phyloP scores from a whole-genome alignment of 768 basidiomycete species.

The Lentinula raphanica region DNA sequence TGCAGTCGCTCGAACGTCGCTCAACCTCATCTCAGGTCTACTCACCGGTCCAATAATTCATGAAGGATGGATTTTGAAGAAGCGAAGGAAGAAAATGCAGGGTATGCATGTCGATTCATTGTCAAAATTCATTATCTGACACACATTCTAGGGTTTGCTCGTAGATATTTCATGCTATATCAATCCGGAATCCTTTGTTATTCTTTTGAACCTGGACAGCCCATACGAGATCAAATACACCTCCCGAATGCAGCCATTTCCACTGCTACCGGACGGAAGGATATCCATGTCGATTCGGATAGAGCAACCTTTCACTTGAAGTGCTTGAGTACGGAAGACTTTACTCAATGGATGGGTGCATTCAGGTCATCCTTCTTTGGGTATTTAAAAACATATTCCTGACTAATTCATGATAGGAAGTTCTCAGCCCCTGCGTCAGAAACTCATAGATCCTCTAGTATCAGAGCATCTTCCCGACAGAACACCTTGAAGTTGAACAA shows the following conservation, averaged over 20 bases:
- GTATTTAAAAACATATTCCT: not conserved
- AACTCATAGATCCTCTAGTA: slow-evolving; percentile 36
- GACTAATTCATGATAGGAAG: slow-evolving; percentile 35
- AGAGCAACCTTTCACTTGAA: slow-evolving; percentile 80
- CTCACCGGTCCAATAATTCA: slow-evolving; percentile 29
- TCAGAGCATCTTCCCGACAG: slow-evolving; percentile 36
- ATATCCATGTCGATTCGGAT: slow-evolving; percentile 76
- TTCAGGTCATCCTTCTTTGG: slow-evolving; percentile 49
- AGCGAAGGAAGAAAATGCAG: slow-evolving; percentile 85
- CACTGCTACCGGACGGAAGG: slow-evolving; percentile 64
- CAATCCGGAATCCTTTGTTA: slow-evolving; percentile 70
- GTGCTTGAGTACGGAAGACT: slow-evolving; percentile 67
- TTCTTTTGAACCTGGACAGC: slow-evolving; percentile 66
- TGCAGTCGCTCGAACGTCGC: not conserved
- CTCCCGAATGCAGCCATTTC: slow-evolving; percentile 73
- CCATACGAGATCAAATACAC: slow-evolving; percentile 63
- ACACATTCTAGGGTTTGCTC: slow-evolving; percentile 62
- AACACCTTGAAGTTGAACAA: slow-evolving; percentile 41
- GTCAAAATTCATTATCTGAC: not conserved
- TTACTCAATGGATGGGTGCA: slow-evolving; percentile 67
- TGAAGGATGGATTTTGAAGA: slow-evolving; percentile 83
- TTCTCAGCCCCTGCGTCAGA: slow-evolving; percentile 53
- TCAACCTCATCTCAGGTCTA: not conserved
- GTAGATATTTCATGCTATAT: slow-evolving; percentile 71
- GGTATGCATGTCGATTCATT: slow-evolving; percentile 33